phyloP scores from a whole-genome alignment of 2,329 filamentous ascomycete species.

The Cryphonectria nitschkei region DNA sequence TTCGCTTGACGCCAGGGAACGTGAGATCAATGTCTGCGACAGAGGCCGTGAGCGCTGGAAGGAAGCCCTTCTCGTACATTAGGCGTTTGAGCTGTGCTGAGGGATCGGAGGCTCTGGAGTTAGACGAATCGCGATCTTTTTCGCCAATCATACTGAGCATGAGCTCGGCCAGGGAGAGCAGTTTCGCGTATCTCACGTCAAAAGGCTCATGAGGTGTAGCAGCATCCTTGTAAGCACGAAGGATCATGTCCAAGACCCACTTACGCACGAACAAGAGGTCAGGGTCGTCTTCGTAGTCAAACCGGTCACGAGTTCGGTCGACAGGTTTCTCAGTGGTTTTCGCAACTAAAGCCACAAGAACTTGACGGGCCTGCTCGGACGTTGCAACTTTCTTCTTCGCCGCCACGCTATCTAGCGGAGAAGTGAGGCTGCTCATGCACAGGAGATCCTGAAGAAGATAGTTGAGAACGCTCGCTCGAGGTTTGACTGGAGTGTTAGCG shows the following conservation, averaged over 20 bases:
- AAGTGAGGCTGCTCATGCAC: conserved; percentile 62
- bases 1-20: conserved; percentile 88
- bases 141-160: conserved; percentile 92
- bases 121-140: conserved; percentile 65
- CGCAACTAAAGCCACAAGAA: conserved; percentile 83
- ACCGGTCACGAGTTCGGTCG: conserved; percentile 60
- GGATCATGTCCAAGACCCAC: conserved; percentile 90
- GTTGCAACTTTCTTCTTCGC: conserved; percentile 87
- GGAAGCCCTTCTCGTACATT: conserved; percentile 98
- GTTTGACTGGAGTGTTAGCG: conserved; percentile 88
- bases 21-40: conserved; percentile 96
- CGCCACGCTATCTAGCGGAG: conserved; percentile 72
- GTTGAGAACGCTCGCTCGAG: conserved; percentile 88
- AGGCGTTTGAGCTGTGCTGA: conserved; percentile 77
- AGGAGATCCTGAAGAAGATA: conserved; percentile 85
- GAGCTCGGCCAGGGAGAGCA: conserved; percentile 85
- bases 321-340: conserved; percentile 80
- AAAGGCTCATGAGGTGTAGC: conserved; percentile 76
- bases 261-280: conserved; percentile 91
- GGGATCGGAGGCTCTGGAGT: conserved; percentile 37
- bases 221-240: conserved; percentile 91
- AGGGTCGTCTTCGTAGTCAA: conserved; percentile 74
- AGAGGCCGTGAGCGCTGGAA: conserved; percentile 84
- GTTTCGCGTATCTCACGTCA: conserved; percentile 83
- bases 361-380: conserved; percentile 81